Base-by-base conservation (phyloP, 1,139 yeast genomes). In the Zygoascus meyerae region DNA sequence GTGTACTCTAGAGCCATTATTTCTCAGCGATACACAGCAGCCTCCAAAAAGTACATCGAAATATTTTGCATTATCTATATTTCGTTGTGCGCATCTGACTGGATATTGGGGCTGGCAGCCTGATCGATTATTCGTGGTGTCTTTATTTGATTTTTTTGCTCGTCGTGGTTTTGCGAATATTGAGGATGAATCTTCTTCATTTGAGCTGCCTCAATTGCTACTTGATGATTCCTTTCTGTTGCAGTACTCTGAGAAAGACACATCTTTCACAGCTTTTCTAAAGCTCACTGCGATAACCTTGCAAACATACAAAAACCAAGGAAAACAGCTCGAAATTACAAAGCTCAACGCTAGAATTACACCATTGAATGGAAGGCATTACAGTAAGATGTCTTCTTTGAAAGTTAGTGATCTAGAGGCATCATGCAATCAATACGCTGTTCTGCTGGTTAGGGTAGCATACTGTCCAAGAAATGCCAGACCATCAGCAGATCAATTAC, bases 401-500 rank as follows among this genome's bases (percentile, higher is more conserved):
- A 38, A 33, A 21, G 33, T 49, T 3, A 15, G 48, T 12, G 57
- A 55, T 18, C 42, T 55, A 29, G 57, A 53, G 33, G 52, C 55
- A 11, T 43, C 55, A 34, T 48, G 52, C 26, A 55, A 55, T 32
- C 52, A 52, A 34, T 55, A 49, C 35, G 47, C 52, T 11, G 44
- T 56, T 10, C 43, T 53, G n/a, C 43, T 55, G 36, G 50, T 53
- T 10, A 38, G 47, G 33, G 54, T 51, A 35, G 34, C 38, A 9
- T 46, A 46, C 43, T 43, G 49, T 29, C 50, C 49, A 11, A 31
- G 40, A 10, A 40, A 37, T 5, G 30, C 35, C n/a, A 46, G 58
- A 21, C 58, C 56, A 5, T 46, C 55, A 8, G 40, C 54, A 29
- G 49, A 46, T 5, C 57, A 52, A 37, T 45, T 55, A 11, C 40